Evolutionary conservation across 1,284 basidiomycete genomes (phyloP), one percentile per base, ranked within the genome.

Genomic region (Irpex lacteus): DNA sequence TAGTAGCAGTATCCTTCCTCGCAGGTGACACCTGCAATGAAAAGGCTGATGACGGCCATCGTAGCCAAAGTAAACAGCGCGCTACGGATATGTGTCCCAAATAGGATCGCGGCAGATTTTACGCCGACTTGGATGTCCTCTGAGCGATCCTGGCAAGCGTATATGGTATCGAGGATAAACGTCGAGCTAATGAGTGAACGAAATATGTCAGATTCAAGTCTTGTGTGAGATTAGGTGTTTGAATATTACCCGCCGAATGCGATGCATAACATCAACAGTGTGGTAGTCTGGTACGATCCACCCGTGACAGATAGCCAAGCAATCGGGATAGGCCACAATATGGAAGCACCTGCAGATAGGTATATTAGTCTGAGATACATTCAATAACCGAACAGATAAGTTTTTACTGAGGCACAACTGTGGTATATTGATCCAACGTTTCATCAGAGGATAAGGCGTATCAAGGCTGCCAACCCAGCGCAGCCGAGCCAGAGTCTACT

Each of bases 341-440:
- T 8, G 8, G 26, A 21, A 34, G 37, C 56, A 58, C 56, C 56
- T 58, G 19, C n/a, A 11, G 9, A 37, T 9, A n/a, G 34, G 32
- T 32, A 32, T 32, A 32, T 32, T 32, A 26, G 18, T 44, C 8
- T 32, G n/a, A 37, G 3, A 58, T 36, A 19, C 11, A 58, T 8
- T 32, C 32, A 32, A 32, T 6, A 32, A 32, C 32, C 32, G 32
- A 32, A 32, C 4, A 32, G 32, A 6, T 32, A 32, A 9, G 82
- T 80, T 62, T 55, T 84, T 75, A 11, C 84, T 90, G 1, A 94
- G 82, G 73, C 90, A 89, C 11, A 90, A 82, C 73, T 95, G 93
- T 6, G 93, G 92, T 86, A 92, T 94, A 73, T 94, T 84, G 0
- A 92, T 85, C 32, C 80, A 71, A 5, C 83, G 77, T 67, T 85